Base-by-base conservation (phyloP, 352 stramenopile species). In the Phytophthora pluvialis region DNA sequence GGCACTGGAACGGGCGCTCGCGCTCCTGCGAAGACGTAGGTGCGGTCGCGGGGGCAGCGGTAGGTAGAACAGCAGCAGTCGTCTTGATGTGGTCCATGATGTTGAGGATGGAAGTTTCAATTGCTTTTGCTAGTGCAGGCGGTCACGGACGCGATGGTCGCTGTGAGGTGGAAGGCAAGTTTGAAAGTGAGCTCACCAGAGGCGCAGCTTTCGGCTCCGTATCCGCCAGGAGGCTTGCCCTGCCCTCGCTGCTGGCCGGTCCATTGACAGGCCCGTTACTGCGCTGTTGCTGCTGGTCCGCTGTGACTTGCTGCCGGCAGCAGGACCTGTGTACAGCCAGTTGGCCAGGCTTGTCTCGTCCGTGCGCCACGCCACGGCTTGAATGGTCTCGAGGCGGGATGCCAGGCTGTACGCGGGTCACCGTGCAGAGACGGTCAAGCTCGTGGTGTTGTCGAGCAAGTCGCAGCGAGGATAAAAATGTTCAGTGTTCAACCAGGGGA, bases 161-260 rank as follows among this genome's bases (percentile, higher is more conserved):
- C 60, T 77, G 55, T 66, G 60, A 72, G 48, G 52, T 62, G 47
- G 64, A 68, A 74, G 64, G 72, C 67, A 75, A 77, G 65, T 80
- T 80, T 65, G 44, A 66, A 77, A 80, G 63, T 80, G 72, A 80
- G 64, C 60, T 68, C 49, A 69, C 54, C 49, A 64, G 63, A 65
- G 63, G 47, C 46, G 52, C 60, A 66, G 58, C 49, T 60, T 60
- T 56, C 21, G 40, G 33, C 53, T 59, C 44, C 44, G 8, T 67
- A 68, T 74, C 54, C 49, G 43, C 52, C 28, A 39, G 32, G 15
- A 46, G 21, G 51, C 46, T 64, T 60, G 65, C 65, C 65, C 65
- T 73, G 60, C 60, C 54, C 66, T 69, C 43, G 49, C 21, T 31
- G 31, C 46, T 65, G 54, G 54, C 56, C 42, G 35, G 68, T 54